Evolutionary conservation across 768 basidiomycete genomes (phyloP), one percentile per base, ranked within the genome.

Genomic region (Pisolithus microcarpus): DNA sequence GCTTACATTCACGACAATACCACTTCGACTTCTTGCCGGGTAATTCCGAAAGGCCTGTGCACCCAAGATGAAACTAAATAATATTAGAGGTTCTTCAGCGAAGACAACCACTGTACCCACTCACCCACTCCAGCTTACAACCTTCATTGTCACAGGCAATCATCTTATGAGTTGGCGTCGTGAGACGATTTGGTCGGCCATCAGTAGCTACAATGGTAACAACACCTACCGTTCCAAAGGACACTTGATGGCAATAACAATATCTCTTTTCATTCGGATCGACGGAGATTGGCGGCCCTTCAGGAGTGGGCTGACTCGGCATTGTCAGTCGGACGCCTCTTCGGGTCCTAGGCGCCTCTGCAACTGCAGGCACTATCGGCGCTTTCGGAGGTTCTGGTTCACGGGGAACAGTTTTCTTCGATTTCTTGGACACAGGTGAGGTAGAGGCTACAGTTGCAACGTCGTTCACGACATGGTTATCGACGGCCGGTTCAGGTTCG

Each of bases 51-150:
- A 89, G 70, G 30, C 77, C 80, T 3, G 82, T 79, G 59, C 87
- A 90, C 15, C 66, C 75, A 23, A 87, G 65, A 64, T 91, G 88
- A 65, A 87, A 91, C 87, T 91, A 52, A 28, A n/a, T 34, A 34
- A 34, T 13, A 11, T 43, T 31, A n/a, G 8, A 49, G 5, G 23
- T 23, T 38, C 18, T 24, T 18, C 21, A 21, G 23, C 50, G 48
- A 54, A 46, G n/a, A 43, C 0, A 26, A 24, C 24, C 16, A 15
- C 46, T 46, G 7, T 31, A 28, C 43, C 10, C 39, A 74, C 87
- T 64, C 60, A 87, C 91, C 91, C 91, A 95, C 82, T 92, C 88
- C 37, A 74, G 71, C 56, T 76, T 71, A 64, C 91, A 95, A 15
- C 74, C 70, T 39, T 73, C 68, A 56, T 78, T 77, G 62, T 95